Evolutionary conservation across 257 asterid species (phyloP).

Genomic region (Solanum habrochaites): DNA sequence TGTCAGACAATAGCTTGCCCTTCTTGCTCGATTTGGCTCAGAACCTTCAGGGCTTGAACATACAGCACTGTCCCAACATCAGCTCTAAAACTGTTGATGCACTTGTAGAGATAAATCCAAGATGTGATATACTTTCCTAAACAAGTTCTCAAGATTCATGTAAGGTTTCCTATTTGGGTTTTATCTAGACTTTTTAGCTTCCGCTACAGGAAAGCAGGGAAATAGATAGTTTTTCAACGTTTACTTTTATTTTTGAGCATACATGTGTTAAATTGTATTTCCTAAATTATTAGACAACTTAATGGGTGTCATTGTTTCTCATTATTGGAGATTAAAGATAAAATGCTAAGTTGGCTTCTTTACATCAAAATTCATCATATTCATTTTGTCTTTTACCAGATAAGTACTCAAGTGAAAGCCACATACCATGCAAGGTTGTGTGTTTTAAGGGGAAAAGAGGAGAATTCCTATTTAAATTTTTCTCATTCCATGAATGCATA

Average conservation of each 20-base stretch:
- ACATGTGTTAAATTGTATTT: background rate
- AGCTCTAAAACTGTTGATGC: conserved; percentile 22
- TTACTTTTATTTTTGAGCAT: background rate
- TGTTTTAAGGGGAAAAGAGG: background rate
- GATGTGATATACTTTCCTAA: conserved; percentile 66
- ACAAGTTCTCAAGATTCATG: background rate
- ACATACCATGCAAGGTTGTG: background rate
- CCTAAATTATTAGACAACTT: background rate
- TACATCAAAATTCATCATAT: background rate
- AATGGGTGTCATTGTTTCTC: background rate
- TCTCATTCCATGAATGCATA: background rate
- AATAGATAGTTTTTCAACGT: too few species aligned
- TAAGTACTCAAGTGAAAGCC: background rate
- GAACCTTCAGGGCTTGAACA: conserved; percentile 51
- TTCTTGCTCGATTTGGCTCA: conserved; percentile 34
- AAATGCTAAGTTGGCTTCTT: background rate
- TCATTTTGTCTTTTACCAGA: background rate
- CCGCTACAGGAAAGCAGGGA: background rate
- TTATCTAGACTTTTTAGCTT: background rate
- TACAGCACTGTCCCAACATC: conserved; percentile 54
- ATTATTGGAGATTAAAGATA: background rate
- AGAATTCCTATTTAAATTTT: too few species aligned
- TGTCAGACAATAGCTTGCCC: conserved; percentile 49
- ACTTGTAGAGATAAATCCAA: conserved; percentile 42
- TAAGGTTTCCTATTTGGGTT: background rate